Evolutionary conservation across 1,284 basidiomycete species (phyloP).

Genomic region (Trichosporon sp.): DNA sequence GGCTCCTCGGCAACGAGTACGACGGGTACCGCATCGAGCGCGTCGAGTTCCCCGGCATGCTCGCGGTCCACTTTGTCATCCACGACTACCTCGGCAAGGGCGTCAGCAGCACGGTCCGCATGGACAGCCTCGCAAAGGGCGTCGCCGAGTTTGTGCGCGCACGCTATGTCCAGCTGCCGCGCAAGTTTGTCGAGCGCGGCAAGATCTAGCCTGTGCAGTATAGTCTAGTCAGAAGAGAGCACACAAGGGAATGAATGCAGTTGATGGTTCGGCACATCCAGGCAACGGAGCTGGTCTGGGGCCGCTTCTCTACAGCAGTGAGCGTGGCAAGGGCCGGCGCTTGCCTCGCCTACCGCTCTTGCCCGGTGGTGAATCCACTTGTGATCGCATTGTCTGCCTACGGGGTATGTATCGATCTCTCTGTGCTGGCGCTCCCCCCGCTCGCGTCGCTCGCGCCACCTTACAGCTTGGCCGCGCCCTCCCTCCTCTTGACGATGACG

Average conservation of each 20-base stretch:
- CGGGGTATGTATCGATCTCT: too few relatives aligned
- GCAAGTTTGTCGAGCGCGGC: conserved; percentile 15
- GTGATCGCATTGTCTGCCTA: too few relatives aligned
- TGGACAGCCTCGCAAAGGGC: conserved; percentile 20
- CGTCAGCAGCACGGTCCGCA: conserved; percentile 11
- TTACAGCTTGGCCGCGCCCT: conserved; percentile 10
- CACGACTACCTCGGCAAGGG: conserved; percentile 39
- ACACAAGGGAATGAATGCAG: too few relatives aligned
- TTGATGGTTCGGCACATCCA: too few relatives aligned
- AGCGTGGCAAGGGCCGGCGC: too few relatives aligned
- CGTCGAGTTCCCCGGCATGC: conserved; percentile 29
- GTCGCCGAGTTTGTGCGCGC: conserved; percentile 20
- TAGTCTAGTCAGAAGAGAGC: not conserved
- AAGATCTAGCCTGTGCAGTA: conserved; percentile 10
- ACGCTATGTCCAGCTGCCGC: conserved; percentile 13
- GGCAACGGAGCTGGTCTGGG: too few relatives aligned
- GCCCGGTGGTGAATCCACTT: too few relatives aligned
- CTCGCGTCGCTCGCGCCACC: too few relatives aligned
- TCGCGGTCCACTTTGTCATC: conserved; percentile 36
- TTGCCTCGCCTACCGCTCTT: too few relatives aligned
- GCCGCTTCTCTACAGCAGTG: too few relatives aligned
- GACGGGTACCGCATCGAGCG: conserved; percentile 26
- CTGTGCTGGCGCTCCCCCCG: too few relatives aligned
- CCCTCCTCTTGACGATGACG: not conserved
- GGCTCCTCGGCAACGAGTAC: conserved; percentile 26